phyloP scores from a whole-genome alignment of 345 rosid genomes.

The Geranium rotundifolium region DNA sequence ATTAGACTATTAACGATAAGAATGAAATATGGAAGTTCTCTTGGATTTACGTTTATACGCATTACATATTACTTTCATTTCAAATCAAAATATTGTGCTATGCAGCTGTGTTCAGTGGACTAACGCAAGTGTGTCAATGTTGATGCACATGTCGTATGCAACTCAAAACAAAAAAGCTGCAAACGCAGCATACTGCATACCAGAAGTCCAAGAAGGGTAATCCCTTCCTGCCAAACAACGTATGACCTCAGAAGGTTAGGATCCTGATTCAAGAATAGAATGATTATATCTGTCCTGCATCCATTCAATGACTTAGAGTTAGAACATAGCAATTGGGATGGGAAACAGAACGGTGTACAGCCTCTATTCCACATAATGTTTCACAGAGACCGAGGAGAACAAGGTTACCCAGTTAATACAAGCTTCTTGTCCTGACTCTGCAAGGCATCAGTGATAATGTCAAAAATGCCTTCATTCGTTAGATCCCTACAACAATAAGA shows the following conservation, averaged over 20 bases:
- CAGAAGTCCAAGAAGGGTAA: conserved; percentile 70
- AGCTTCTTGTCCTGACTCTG: conserved; percentile 67
- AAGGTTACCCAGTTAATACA: conserved; percentile 72
- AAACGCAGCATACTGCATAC: conserved; percentile 19
- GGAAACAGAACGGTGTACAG: background rate
- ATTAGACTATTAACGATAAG: too few species aligned
- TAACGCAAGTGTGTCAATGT: too few species aligned
- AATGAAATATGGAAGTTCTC: too few species aligned
- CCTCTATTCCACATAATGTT: background rate
- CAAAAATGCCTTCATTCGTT: conserved; percentile 64
- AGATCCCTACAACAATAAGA: conserved; percentile 52
- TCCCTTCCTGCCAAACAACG: conserved; percentile 59
- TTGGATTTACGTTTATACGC: too few species aligned
- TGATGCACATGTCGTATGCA: background rate
- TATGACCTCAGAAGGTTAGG: conserved; percentile 65
- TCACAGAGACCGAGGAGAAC: conserved; percentile 10
- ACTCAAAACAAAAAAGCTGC: too few species aligned
- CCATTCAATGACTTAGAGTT: conserved; percentile 28
- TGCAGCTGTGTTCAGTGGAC: too few species aligned
- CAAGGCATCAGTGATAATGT: conserved; percentile 55
- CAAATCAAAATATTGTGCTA: too few species aligned
- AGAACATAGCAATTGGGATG: conserved; percentile 6
- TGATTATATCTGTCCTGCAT: conserved; percentile 91
- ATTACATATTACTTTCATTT: too few species aligned
- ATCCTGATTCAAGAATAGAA: conserved; percentile 71